Evolutionary conservation across 169 alveolate species (phyloP).

Genomic region (Fabrea salina): DNA sequence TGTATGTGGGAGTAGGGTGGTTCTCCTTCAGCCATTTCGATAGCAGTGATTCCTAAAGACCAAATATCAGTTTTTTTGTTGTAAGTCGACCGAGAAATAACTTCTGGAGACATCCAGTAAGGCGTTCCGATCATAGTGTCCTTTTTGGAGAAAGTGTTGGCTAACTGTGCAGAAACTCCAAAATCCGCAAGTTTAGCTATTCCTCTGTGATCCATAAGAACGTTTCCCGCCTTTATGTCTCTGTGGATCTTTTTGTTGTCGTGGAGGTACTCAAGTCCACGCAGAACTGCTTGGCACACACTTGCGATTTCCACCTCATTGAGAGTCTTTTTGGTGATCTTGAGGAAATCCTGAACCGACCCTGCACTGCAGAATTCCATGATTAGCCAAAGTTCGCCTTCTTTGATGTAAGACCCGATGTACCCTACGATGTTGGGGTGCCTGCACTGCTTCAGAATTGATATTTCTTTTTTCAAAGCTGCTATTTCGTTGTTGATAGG

Average conservation of each 20-base stretch:
- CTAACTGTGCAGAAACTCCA: slow-evolving; percentile 77
- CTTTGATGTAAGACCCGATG: slow-evolving; percentile 49
- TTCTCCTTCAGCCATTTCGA: slow-evolving; percentile 73
- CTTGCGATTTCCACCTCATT: slow-evolving; percentile 55
- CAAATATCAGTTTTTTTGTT: slow-evolving; percentile 71
- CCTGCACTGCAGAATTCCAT: slow-evolving; percentile 62
- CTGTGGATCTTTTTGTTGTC: slow-evolving; percentile 77
- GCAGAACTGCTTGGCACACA: slow-evolving; percentile 46
- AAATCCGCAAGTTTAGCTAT: slow-evolving; percentile 80
- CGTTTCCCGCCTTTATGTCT: slow-evolving; percentile 87
- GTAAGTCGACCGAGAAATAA: slow-evolving; percentile 52
- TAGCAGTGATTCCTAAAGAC: slow-evolving; percentile 71
- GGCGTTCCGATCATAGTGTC: slow-evolving; percentile 74
- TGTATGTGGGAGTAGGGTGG: slow-evolving; percentile 66
- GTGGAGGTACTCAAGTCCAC: slow-evolving; percentile 74
- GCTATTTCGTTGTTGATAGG: slow-evolving; percentile 38
- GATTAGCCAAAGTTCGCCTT: slow-evolving; percentile 53
- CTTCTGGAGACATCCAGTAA: slow-evolving; percentile 82
- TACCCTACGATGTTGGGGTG: slow-evolving; percentile 51
- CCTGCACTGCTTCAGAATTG: slow-evolving; percentile 49
- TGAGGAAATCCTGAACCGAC: slow-evolving; percentile 46
- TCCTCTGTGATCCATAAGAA: slow-evolving; percentile 76
- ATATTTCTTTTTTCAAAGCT: slow-evolving; percentile 48
- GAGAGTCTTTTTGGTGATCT: slow-evolving; percentile 47
- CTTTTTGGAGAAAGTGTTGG: slow-evolving; percentile 57